Conservation (phyloP, 306 rosid genomes). For the barrel medic (Medicago truncatula) region DNA sequence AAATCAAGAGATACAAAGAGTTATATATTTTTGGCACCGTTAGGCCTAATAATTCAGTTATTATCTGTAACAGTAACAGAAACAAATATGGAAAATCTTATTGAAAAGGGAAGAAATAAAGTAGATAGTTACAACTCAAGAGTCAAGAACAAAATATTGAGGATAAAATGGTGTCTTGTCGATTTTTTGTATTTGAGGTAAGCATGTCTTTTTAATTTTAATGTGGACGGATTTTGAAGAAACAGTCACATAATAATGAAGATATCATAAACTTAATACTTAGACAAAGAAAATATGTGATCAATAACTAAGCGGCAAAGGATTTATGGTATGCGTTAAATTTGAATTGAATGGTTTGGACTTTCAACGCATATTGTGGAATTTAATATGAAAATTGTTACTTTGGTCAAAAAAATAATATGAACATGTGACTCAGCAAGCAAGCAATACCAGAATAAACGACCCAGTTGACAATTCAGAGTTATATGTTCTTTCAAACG, state of each 20-base stretch:
- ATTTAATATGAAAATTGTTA: conserved; percentile 38
- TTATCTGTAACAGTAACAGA: background rate
- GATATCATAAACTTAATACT: background rate
- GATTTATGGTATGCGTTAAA: background rate
- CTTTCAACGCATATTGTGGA: conserved; percentile 41
- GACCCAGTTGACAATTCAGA: conserved; percentile 33
- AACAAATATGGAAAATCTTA: background rate
- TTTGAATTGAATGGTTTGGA: background rate
- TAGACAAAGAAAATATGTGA: background rate
- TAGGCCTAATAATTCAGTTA: background rate
- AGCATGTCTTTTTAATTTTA: background rate
- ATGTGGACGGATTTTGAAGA: background rate
- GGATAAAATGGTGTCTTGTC: conserved; percentile 36
- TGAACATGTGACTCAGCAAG: conserved; percentile 18
- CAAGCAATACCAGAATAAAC: conserved; percentile 64
- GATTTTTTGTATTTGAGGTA: conserved; percentile 16
- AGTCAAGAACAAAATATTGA: background rate
- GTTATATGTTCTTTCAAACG: no score
- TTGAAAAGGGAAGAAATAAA: conserved; percentile 18
- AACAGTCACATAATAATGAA: conserved; percentile 14
- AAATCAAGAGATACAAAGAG: no score
- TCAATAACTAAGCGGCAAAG: background rate
- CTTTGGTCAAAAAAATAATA: background rate
- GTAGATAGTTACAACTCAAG: conserved; percentile 30
- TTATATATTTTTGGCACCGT: background rate